phyloP scores from a whole-genome alignment of 2,329 filamentous ascomycete species.

The Domatiomyces catenatus region DNA sequence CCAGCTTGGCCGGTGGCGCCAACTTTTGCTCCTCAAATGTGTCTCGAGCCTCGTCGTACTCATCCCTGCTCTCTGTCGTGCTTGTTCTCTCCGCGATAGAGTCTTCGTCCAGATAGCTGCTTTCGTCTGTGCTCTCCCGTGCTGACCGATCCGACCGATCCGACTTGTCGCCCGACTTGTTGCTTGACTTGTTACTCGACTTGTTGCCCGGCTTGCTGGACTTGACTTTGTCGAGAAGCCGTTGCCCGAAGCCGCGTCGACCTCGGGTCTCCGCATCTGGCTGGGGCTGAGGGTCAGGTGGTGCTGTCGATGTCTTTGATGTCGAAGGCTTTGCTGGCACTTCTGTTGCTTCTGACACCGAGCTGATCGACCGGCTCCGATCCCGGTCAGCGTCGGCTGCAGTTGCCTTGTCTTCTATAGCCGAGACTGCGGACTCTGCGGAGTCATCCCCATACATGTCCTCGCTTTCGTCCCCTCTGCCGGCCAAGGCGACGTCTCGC shows the following conservation, averaged over 20 bases:
- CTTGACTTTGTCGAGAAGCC: conserved; percentile 13
- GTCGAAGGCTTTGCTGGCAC: background rate
- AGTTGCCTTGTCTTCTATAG: conserved; percentile 4
- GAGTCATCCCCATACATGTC: conserved; percentile 14
- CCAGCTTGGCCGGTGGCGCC: conserved; percentile 6
- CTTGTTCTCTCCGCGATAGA: conserved; percentile 2
- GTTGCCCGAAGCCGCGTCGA: conserved; percentile 11
- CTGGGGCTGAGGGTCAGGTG: conserved; percentile 1
- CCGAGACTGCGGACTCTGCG: conserved; percentile 6
- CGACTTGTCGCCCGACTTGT: conserved; percentile 8
- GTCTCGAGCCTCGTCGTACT: conserved; percentile 17
- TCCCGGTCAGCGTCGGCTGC: background rate
- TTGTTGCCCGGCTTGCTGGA: conserved; percentile 10
- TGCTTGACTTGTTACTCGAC: conserved; percentile 7
- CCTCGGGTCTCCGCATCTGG: conserved; percentile 11
- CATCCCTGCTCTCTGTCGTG: conserved; percentile 10
- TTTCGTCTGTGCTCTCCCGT: conserved; percentile 2
- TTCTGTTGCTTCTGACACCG: conserved; percentile 9
- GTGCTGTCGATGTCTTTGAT: background rate
- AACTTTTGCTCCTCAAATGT: conserved; percentile 12
- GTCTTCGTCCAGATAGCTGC: background rate
- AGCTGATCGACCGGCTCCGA: conserved; percentile 12
- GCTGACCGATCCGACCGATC: too few species aligned
- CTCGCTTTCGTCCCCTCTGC: conserved; percentile 13
- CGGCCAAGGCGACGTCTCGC: conserved; percentile 17